Evolutionary conservation across 176 grass and related monocot species (phyloP).

Genomic region (Olyra latifolia): DNA sequence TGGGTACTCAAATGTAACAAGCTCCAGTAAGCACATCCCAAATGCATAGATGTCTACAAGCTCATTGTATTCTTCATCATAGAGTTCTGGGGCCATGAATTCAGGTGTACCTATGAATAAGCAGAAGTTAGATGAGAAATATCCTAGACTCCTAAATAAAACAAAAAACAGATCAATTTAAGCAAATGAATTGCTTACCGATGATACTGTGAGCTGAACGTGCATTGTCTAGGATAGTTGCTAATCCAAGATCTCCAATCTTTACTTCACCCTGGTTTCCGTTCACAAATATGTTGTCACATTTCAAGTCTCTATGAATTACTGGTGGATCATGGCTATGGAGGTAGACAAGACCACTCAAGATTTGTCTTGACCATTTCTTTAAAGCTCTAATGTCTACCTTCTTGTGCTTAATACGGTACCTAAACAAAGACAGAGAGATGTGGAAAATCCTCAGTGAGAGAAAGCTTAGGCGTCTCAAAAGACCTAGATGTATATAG

Average conservation of each 20-base stretch:
- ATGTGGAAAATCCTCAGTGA: neutral
- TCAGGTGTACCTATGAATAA: conserved; percentile 63
- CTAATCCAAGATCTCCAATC: conserved; percentile 83
- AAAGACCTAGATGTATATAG: neutral
- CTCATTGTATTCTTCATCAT: conserved; percentile 79
- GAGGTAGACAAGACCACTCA: conserved; percentile 74
- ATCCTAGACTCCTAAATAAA: neutral
- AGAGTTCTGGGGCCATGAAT: conserved; percentile 87
- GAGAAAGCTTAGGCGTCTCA: neutral
- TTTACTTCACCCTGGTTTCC: conserved; percentile 85
- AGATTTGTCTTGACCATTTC: conserved; percentile 85
- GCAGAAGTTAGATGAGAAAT: conserved; percentile 20
- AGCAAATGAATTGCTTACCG: conserved; percentile 37
- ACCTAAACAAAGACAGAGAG: conserved; percentile 41
- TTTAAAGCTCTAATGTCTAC: conserved; percentile 78
- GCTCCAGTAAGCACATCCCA: conserved; percentile 83
- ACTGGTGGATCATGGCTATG: conserved; percentile 80
- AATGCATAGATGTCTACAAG: conserved; percentile 85
- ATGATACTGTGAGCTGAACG: conserved; percentile 79
- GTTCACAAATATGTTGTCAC: conserved; percentile 84
- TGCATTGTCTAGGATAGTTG: conserved; percentile 67
- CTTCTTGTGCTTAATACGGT: conserved; percentile 75
- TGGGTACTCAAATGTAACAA: conserved; percentile 83
- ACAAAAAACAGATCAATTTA: neutral
- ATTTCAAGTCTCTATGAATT: conserved; percentile 78